These are phyloP conservation scores for Xylariomycetidae sp. DNA, from an alignment of 2,329 filamentous ascomycete genomes.

Conservation along the genomic window DNA sequence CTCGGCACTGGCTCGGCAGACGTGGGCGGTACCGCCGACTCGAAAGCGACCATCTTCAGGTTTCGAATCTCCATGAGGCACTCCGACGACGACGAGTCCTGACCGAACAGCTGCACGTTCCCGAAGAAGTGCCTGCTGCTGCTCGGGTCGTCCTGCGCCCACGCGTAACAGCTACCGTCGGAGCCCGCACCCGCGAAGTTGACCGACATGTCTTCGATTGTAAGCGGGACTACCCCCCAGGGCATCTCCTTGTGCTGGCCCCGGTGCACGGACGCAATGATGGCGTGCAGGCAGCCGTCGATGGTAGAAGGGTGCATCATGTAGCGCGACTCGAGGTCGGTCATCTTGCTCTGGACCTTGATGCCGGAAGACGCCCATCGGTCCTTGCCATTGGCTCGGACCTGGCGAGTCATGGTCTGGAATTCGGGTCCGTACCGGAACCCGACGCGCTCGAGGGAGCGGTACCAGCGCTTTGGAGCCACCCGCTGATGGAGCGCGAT, in stretches of 20 bases:
- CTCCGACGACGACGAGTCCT: not conserved
- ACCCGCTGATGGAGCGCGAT: conserved; percentile 18
- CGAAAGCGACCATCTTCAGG: not conserved
- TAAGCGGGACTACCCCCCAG: conserved; percentile 26
- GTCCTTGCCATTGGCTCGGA: conserved; percentile 20
- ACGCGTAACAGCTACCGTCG: not conserved
- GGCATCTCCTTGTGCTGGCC: conserved; percentile 24
- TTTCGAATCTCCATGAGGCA: not conserved
- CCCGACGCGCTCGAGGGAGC: conserved; percentile 29
- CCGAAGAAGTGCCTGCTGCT: not conserved
- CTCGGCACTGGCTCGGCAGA: not conserved
- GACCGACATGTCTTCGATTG: conserved; percentile 7
- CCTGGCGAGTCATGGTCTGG: conserved; percentile 25
- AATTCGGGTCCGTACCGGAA: conserved; percentile 36
- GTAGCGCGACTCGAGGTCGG: conserved; percentile 32
- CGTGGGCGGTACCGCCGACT: not conserved
- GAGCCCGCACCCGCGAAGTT: conserved; percentile 2
- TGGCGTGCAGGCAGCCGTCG: conserved; percentile 32
- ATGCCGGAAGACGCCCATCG: conserved; percentile 23
- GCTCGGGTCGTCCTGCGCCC: not conserved
- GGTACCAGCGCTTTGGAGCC: conserved; percentile 25
- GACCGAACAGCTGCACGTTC: not conserved
- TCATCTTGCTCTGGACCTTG: conserved; percentile 13
- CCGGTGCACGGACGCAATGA: conserved; percentile 25
- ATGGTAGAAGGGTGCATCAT: conserved; percentile 35